phyloP scores from a whole-genome alignment of 1,139 yeast genomes.

The Diutina siamensis region DNA sequence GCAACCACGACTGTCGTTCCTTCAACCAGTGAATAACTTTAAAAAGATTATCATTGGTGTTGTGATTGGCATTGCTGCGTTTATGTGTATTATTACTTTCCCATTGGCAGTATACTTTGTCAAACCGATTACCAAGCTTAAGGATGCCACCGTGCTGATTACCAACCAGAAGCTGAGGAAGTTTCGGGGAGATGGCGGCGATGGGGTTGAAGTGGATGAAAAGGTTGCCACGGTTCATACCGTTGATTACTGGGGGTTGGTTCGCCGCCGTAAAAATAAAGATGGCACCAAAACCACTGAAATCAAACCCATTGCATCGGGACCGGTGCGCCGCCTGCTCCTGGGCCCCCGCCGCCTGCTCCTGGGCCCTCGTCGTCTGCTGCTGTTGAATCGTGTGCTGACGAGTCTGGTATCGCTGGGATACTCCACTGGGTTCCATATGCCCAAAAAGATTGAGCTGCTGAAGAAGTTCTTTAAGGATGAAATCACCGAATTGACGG shows the following conservation, averaged over 20 bases:
- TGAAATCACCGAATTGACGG: constrained; percentile 79
- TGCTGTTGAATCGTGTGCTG: not conserved
- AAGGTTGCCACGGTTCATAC: not conserved
- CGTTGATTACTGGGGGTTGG: not conserved
- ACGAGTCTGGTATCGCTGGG: not conserved
- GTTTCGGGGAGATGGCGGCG: not conserved
- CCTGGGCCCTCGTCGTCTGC: not conserved
- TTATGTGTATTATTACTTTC: constrained; percentile 64
- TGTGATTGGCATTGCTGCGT: constrained; percentile 67
- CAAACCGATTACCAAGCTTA: constrained; percentile 68
- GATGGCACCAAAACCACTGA: not conserved
- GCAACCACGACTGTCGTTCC: constrained; percentile 47
- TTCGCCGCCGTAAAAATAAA: not conserved
- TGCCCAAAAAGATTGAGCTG: constrained; percentile 24
- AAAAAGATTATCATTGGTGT: constrained; percentile 67
- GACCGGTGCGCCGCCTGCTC: not conserved
- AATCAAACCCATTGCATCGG: too few relatives aligned
- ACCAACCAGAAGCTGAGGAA: constrained; percentile 12
- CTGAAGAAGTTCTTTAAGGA: constrained; percentile 60
- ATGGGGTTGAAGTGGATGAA: not conserved
- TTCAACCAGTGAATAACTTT: constrained; percentile 50
- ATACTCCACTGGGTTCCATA: not conserved
- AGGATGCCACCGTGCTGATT: constrained; percentile 69
- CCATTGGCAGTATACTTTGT: constrained; percentile 82
- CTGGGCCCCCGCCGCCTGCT: not conserved